Percentiles rank a stretch among this genome's conserved stretches.
Conservation (phyloP, 2,329 filamentous ascomycete genomes). For the Clonostachys rosea region DNA sequence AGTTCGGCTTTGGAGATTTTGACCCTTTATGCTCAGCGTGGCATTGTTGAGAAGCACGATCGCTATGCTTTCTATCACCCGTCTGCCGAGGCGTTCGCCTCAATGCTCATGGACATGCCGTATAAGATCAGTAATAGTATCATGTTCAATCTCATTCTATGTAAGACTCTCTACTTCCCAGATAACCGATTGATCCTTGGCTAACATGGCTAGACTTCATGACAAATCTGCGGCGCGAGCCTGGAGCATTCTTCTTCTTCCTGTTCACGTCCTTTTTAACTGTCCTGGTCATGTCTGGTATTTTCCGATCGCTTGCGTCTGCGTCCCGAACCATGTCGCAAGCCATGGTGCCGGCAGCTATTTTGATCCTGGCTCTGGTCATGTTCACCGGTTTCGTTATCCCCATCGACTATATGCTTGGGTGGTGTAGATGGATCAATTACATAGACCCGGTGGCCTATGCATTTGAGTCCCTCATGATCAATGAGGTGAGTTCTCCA, state of each 20-base stretch:
- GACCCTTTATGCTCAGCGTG: slow-evolving; percentile 11
- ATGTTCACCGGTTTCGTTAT: slow-evolving; percentile 42
- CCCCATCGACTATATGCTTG: slow-evolving; percentile 36
- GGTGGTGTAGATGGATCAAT: slow-evolving; percentile 13
- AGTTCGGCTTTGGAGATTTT: slow-evolving; percentile 48
- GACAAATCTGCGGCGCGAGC: slow-evolving; percentile 1
- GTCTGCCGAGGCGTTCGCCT: slow-evolving; percentile 9
- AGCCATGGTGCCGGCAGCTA: slow-evolving; percentile 17
- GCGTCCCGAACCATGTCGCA: slow-evolving; percentile 18
- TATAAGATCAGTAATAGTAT: slow-evolving; percentile 43
- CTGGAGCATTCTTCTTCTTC: slow-evolving; percentile 36
- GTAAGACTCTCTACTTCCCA: too few relatives aligned
- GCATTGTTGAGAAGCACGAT: slow-evolving; percentile 18
- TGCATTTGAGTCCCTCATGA: slow-evolving; percentile 73
- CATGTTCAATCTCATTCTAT: slow-evolving; percentile 28
- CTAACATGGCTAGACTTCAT: slow-evolving; percentile 1
- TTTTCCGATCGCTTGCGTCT: slow-evolving; percentile 4
- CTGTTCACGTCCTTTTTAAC: slow-evolving; percentile 69
- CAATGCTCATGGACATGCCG: slow-evolving; percentile 27
- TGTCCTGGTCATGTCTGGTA: slow-evolving; percentile 56
- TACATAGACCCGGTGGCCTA: slow-evolving; percentile 65
- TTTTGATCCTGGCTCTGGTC: slow-evolving; percentile 28
- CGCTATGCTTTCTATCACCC: slow-evolving; percentile 25
- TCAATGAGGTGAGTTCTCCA: slow-evolving; percentile 68
- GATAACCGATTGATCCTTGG: too few relatives aligned